A percentile compares a stretch with the other conserved stretches of the same genome.
phyloP scores from a whole-genome alignment of 2,329 filamentous ascomycete species.

The Curvularia spicifera region DNA sequence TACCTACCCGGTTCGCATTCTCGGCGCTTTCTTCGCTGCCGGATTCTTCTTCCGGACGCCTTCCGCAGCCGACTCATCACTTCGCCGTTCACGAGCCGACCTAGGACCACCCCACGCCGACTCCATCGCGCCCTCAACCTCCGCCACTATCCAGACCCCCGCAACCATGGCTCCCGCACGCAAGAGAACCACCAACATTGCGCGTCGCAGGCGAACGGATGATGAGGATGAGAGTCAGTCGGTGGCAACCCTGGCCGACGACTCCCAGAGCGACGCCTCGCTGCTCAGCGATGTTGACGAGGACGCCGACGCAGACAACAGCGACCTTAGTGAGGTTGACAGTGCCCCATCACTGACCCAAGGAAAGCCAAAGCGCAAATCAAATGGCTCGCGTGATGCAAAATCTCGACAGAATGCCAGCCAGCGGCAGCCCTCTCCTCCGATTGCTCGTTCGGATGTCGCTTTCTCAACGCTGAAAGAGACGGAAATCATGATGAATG shows the following conservation, averaged over 20 bases:
- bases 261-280: conserved; percentile 69
- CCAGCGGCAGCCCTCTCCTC: conserved; percentile 42
- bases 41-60: conserved; percentile 24
- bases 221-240: conserved; percentile 50
- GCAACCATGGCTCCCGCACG: conserved; percentile 47
- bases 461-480: conserved; percentile 58
- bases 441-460: conserved; percentile 47
- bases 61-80: conserved; percentile 34
- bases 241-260: conserved; percentile 61
- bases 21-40: conserved; percentile 22
- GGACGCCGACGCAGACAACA: conserved; percentile 65
- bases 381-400: conserved; percentile 48
- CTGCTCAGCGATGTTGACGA: conserved; percentile 63
- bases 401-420: conserved; percentile 35
- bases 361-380: conserved; percentile 48
- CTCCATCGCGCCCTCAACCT: conserved; percentile 23
- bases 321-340: conserved; percentile 62
- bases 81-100: conserved; percentile 29
- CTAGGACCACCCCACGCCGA: conserved; percentile 30
- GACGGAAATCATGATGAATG: conserved; percentile 68
- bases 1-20: conserved; percentile 26
- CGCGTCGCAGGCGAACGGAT: conserved; percentile 49
- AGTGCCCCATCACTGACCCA: conserved; percentile 44
- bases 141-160: conserved; percentile 21
- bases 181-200: conserved; percentile 45